These are phyloP conservation scores for Mortierella sp. DNA, from an alignment of 371 early-diverging fungal species.

Conservation along the genomic window DNA sequence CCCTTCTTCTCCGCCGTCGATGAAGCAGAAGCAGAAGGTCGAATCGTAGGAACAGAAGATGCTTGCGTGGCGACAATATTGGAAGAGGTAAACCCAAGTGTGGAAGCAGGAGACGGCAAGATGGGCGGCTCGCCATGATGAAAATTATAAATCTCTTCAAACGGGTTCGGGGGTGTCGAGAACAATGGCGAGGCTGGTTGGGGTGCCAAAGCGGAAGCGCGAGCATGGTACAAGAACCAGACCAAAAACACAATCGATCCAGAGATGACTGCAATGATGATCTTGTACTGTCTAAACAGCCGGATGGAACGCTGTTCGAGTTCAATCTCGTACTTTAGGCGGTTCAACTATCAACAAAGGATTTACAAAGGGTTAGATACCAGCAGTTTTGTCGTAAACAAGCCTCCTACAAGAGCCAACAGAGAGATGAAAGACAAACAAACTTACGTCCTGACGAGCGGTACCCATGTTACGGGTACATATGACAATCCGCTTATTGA, in stretches of 20 bases:
- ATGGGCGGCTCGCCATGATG: constrained; percentile 27
- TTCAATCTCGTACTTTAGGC: constrained; percentile 37
- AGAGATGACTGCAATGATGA: constrained; percentile 34
- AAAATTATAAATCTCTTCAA: constrained; percentile 20
- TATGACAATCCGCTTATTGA: constrained; percentile 33
- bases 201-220: constrained; percentile 24
- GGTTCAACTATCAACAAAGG: constrained; percentile 37
- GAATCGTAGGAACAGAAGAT: neutral
- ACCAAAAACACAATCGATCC: constrained; percentile 22
- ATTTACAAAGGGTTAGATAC: too few species aligned
- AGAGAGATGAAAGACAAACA: neutral
- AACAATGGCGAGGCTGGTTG: constrained; percentile 40
- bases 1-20: neutral
- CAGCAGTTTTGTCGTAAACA: too few species aligned
- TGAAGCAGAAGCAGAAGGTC: neutral
- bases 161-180: constrained; percentile 18
- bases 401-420: too few species aligned
- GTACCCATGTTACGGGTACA: constrained; percentile 31
- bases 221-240: constrained; percentile 36
- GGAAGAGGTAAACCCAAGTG: neutral
- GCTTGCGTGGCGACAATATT: neutral
- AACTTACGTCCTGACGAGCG: constrained; percentile 33
- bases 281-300: constrained; percentile 51
- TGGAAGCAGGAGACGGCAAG: constrained; percentile 15
- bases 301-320: constrained; percentile 49